Percentiles rank a stretch among this genome's conserved stretches.
phyloP scores from a whole-genome alignment of 2,329 filamentous ascomycete genomes.

The Furcasterigmium furcatum region DNA sequence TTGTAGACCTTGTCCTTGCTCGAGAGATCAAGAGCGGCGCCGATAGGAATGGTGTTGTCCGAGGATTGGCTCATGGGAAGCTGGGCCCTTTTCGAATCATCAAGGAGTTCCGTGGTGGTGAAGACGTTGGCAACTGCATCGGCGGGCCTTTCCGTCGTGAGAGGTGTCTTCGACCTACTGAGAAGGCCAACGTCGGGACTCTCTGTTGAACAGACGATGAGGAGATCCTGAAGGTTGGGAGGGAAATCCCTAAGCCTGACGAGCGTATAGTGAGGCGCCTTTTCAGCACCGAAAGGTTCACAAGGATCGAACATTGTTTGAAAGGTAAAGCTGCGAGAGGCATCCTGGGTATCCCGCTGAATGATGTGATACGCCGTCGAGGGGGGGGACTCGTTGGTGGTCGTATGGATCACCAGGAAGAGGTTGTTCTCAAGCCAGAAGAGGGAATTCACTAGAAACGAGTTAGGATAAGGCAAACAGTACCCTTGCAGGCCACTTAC shows the following conservation, averaged over 20 bases:
- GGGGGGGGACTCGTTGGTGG: conserved; percentile 53
- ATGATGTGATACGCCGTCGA: conserved; percentile 77
- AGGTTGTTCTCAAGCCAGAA: conserved; percentile 86
- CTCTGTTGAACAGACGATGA: conserved; percentile 80
- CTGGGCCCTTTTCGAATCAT: conserved; percentile 72
- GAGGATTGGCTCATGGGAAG: conserved; percentile 68
- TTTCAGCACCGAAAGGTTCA: conserved; percentile 64
- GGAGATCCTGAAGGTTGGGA: conserved; percentile 74
- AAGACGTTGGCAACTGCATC: conserved; percentile 65
- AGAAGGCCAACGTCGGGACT: conserved; percentile 77
- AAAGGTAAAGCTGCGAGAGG: conserved; percentile 62
- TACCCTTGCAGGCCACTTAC: conserved; percentile 39
- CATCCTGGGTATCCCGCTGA: too few species aligned
- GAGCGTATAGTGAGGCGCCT: conserved; percentile 72
- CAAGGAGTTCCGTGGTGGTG: conserved; percentile 66
- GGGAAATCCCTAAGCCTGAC: conserved; percentile 76
- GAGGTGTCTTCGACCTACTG: conserved; percentile 65
- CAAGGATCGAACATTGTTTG: conserved; percentile 75
- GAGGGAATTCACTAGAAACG: conserved; percentile 66
- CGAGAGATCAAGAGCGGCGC: conserved; percentile 80
- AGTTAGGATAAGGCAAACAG: conserved; percentile 18
- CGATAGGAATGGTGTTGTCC: conserved; percentile 74
- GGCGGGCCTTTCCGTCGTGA: conserved; percentile 58
- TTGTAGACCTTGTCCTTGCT: conserved; percentile 73
- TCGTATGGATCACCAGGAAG: conserved; percentile 79